Conservation (phyloP, 2,329 filamentous ascomycete genomes). For the Dothideomycetes sp. region DNA sequence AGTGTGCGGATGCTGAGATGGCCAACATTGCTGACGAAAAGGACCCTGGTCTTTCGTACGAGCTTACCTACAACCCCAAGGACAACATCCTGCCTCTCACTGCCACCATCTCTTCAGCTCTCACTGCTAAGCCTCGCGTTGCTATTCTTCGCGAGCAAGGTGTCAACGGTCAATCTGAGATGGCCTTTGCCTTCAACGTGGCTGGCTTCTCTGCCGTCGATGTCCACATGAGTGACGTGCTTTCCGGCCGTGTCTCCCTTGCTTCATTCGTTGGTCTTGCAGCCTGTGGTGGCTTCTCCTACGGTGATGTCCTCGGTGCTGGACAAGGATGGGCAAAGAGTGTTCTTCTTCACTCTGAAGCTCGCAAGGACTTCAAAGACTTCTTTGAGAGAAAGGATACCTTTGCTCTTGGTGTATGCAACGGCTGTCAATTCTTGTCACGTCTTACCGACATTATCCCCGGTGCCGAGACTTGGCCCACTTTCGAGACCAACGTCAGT, state of each 20-base stretch:
- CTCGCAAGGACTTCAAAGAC: constrained; percentile 64
- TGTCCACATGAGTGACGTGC: constrained; percentile 89
- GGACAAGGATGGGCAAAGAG: constrained; percentile 94
- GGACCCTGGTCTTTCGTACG: constrained; percentile 78
- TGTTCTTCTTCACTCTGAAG: constrained; percentile 71
- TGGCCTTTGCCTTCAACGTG: constrained; percentile 90
- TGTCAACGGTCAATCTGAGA: constrained; percentile 92
- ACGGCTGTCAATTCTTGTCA: constrained; percentile 91
- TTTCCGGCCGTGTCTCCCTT: constrained; percentile 70
- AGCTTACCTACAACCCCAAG: constrained; percentile 67
- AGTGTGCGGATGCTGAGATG: constrained; percentile 77
- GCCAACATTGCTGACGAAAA: constrained; percentile 61
- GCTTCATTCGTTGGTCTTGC: constrained; percentile 78
- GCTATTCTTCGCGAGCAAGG: constrained; percentile 93
- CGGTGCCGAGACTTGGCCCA: constrained; percentile 72
- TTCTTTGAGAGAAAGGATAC: constrained; percentile 88
- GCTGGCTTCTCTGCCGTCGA: constrained; percentile 89
- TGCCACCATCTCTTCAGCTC: constrained; percentile 50
- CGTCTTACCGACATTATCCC: constrained; percentile 77
- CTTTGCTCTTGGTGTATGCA: constrained; percentile 90
- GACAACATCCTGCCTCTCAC: constrained; percentile 66
- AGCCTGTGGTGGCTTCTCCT: constrained; percentile 95
- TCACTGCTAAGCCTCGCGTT: constrained; percentile 62
- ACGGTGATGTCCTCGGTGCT: constrained; percentile 86
- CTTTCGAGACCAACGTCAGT: constrained; percentile 73